Evolutionary conservation across 2,329 filamentous ascomycete species (phyloP).

Genomic region (Pyrenochaeta sp.): DNA sequence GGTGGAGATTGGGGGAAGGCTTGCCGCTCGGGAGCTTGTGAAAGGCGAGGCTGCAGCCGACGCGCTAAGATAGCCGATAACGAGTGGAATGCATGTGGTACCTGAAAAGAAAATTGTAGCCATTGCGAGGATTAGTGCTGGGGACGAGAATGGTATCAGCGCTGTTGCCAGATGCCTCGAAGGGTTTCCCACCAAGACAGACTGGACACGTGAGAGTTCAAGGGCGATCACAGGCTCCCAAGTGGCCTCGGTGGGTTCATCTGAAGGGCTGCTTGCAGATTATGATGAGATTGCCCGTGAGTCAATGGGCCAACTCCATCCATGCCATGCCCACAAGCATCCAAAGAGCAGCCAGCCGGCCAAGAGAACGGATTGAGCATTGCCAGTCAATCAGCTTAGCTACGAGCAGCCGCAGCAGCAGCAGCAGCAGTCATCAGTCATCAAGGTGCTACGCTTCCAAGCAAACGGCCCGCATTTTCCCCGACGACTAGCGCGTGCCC

Average conservation of each 20-base stretch:
- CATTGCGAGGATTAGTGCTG: background rate
- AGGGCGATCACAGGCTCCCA: too few species aligned
- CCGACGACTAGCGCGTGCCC: conserved; percentile 31
- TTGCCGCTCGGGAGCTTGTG: conserved; percentile 22
- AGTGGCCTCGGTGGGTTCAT: background rate
- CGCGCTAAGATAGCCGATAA: conserved; percentile 11
- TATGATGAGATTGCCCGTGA: background rate
- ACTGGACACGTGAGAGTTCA: too few species aligned
- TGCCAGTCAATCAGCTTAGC: too few species aligned
- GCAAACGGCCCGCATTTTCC: conserved; percentile 27
- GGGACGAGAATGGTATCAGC: too few species aligned
- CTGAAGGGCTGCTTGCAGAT: conserved; percentile 9
- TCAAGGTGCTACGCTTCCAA: conserved; percentile 14
- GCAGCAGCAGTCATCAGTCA: too few species aligned
- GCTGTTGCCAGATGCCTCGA: too few species aligned
- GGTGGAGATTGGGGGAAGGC: background rate
- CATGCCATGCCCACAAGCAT: too few species aligned
- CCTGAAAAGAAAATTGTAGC: too few species aligned
- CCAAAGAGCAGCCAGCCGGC: background rate
- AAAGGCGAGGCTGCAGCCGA: conserved; percentile 4
- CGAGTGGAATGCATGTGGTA: background rate
- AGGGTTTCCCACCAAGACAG: too few species aligned
- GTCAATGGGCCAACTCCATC: too few species aligned
- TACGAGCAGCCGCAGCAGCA: too few species aligned
- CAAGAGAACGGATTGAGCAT: too few species aligned